Evolutionary conservation across 2,329 filamentous ascomycete genomes (phyloP), one percentile per base, ranked within the genome.

Genomic region (Chaetomium olivaceum): DNA sequence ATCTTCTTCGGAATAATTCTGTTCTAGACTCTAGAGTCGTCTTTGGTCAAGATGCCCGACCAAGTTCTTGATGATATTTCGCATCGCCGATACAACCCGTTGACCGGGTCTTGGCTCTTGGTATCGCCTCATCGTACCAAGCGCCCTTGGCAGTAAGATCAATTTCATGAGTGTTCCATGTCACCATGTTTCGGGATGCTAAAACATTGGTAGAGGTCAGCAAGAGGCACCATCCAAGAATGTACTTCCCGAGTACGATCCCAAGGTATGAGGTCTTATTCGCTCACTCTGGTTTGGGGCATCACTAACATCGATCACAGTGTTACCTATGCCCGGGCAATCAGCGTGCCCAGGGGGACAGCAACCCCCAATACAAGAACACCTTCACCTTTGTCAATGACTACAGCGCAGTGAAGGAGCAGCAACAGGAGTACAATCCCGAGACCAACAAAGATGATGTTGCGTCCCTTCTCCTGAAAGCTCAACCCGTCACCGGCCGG

Each of bases 301-400:
- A 55, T 52, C 58, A 55, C 64, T 63, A 27, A 64, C 25, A 61
- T 29, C n/a, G 3, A 14, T 4, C 1, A 31, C 73, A 94, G 85
- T 99, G 95, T 79, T 99, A 98, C 77, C 85, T 99, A 11, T 99
- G 95, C 75, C 95, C 95, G 1, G 88, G 93, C 46, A 99, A 99
- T 77, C 84, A 90, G 70, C 89, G 95, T 64, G 95, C 95, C 3
- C 88, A 92, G 72, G 95, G 95, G 63, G 92, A 95, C 74, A 77
- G 78, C 67, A 99, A 99, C 74, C 94, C 95, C 1, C 83, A 91
- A 62, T 99, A 98, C 76, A 84, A 91, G 61, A 87, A 87, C 73
- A 96, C 93, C 0, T 98, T 96, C 76, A 90, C 94, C 48, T 99
- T 99, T 74, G 91, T 98, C 71, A 99, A 99, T 74, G 95, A 99